Percentiles rank a stretch among this genome's conserved stretches.
These are phyloP conservation scores for Pontederia paniculata DNA, from an alignment of 176 grass and related monocot species.

Conservation along the genomic window DNA sequence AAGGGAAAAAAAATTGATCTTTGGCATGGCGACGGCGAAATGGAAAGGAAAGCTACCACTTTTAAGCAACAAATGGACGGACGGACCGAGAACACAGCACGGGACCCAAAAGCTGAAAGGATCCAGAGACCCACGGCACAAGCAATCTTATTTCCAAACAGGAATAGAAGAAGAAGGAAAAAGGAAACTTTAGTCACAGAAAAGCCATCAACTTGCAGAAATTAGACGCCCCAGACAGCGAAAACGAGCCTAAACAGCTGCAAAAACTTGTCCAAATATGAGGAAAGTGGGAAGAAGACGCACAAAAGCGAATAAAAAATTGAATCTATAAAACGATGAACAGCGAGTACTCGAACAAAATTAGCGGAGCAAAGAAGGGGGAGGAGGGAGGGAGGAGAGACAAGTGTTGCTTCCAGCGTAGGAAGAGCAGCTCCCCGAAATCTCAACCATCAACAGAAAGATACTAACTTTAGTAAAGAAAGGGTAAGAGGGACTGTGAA, in stretches of 20 bases:
- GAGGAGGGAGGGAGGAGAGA: neutral
- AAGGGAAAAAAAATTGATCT: no score
- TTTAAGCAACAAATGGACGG: no score
- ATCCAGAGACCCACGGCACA: neutral
- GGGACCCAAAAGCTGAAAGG: neutral
- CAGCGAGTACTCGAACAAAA: neutral
- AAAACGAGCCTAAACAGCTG: neutral
- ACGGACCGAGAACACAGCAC: no score
- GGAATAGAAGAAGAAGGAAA: neutral
- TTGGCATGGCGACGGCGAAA: no score
- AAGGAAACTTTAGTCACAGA: neutral
- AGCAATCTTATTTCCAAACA: no score
- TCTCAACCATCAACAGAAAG: neutral
- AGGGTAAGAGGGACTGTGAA: neutral
- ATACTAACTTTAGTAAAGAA: neutral
- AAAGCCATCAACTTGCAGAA: constrained; percentile 1
- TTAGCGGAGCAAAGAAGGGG: neutral
- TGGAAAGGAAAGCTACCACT: no score
- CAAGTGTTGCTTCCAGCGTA: neutral
- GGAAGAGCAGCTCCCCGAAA: neutral
- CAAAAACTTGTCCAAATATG: neutral
- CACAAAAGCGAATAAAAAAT: neutral
- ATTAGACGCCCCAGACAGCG: neutral
- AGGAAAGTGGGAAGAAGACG: neutral
- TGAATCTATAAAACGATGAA: neutral